A percentile compares a stretch with the other conserved stretches of the same genome.
These are phyloP conservation scores for Diaporthe vexans DNA, from an alignment of 2,329 filamentous ascomycete species.

Conservation along the genomic window DNA sequence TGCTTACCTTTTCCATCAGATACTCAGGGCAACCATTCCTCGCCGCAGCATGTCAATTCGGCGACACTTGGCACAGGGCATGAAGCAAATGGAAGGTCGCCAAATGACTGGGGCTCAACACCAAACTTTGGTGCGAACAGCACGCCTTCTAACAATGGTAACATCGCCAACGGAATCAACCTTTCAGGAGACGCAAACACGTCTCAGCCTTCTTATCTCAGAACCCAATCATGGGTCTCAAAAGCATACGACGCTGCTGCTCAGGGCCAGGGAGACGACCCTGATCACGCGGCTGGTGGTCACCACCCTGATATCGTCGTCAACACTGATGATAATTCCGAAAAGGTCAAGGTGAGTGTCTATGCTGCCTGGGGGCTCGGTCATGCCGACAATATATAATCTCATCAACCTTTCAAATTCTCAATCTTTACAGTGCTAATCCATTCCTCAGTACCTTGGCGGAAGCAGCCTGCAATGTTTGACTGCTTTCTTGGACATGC, in stretches of 20 bases:
- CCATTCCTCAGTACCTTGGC: conserved; percentile 40
- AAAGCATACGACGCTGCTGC: conserved; percentile 36
- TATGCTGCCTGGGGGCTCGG: background rate
- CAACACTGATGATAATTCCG: conserved; percentile 11
- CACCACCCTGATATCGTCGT: conserved; percentile 4
- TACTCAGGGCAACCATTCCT: background rate
- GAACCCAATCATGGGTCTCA: conserved; percentile 42
- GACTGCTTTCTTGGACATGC: conserved; percentile 46
- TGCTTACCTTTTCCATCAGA: background rate
- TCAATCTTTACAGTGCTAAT: background rate
- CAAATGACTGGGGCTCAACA: conserved; percentile 13
- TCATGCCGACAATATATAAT: background rate
- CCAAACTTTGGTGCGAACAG: background rate
- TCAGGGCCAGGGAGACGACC: conserved; percentile 24
- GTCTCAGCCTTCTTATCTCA: background rate
- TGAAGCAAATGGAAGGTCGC: conserved; percentile 4
- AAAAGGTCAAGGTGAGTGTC: background rate
- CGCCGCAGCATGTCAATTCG: background rate
- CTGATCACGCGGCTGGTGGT: background rate
- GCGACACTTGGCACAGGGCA: background rate
- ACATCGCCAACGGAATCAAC: background rate
- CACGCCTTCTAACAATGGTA: conserved; percentile 2
- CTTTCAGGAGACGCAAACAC: background rate
- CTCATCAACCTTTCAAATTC: background rate
- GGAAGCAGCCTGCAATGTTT: conserved; percentile 47